Conservation (phyloP, 805 yeast species). For the Teunomyces lycoperdinae region DNA sequence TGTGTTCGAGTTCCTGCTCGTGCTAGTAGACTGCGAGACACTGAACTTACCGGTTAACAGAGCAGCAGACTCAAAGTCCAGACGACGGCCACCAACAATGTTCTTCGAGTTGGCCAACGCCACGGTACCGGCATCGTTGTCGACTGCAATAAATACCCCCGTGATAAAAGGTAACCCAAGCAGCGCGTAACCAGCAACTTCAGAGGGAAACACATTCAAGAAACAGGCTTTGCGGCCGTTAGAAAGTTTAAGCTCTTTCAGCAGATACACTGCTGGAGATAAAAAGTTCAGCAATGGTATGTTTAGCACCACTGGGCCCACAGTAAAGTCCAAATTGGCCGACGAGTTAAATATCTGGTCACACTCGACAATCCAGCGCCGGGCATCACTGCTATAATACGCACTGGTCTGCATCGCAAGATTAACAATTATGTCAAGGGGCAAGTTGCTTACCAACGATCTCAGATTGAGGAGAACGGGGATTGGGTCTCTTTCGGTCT, state of each 20-base stretch:
- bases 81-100: constrained; percentile 2
- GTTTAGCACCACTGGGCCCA: constrained; percentile 50
- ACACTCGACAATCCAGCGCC: constrained; percentile 65
- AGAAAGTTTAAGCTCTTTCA: constrained; percentile 43
- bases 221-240: constrained; percentile 58
- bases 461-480: constrained; percentile 64
- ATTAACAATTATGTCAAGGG: constrained; percentile 53
- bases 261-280: constrained; percentile 32
- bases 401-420: constrained; percentile 73
- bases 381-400: constrained; percentile 44
- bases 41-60: background rate
- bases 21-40: too few species aligned
- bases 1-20: background rate
- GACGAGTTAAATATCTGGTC: constrained; percentile 39
- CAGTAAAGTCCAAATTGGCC: constrained; percentile 51
- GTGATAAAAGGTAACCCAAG: constrained; percentile 60
- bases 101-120: constrained; percentile 54
- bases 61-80: constrained; percentile 3
- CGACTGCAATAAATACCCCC: constrained; percentile 58
- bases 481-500: constrained; percentile 28
- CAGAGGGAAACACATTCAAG: constrained; percentile 49
- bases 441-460: constrained; percentile 47
- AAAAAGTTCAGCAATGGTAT: constrained; percentile 52
- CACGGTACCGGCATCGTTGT: constrained; percentile 51
- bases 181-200: constrained; percentile 46